phyloP scores from a whole-genome alignment of 768 basidiomycete genomes.

The Pleurotus djamor region DNA sequence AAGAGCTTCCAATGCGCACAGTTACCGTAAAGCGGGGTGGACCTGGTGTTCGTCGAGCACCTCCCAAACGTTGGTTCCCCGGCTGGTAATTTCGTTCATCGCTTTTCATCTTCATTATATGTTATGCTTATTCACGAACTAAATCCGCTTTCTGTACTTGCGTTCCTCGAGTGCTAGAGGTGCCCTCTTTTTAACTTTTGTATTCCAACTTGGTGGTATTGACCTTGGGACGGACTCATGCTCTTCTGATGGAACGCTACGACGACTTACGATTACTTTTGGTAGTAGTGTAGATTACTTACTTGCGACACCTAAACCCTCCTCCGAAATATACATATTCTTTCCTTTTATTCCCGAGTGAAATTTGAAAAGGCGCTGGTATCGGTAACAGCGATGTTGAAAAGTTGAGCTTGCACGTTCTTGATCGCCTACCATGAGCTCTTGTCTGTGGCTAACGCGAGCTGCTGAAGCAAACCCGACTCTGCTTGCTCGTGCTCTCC shows the following conservation, averaged over 20 bases:
- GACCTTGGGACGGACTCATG: slow-evolving; percentile 7
- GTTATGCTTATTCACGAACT: slow-evolving; percentile 9
- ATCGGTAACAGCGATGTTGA: too few relatives aligned
- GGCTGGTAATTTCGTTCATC: slow-evolving; percentile 44
- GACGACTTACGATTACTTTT: slow-evolving; percentile 7
- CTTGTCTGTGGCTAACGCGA: neutral
- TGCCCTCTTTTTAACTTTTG: neutral
- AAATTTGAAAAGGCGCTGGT: neutral
- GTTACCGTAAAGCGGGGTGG: slow-evolving; percentile 41
- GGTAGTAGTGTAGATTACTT: slow-evolving; percentile 8
- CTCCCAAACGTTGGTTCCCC: slow-evolving; percentile 58
- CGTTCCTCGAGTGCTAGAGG: neutral
- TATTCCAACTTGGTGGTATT: slow-evolving; percentile 2
- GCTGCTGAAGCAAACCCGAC: neutral
- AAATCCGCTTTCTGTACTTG: slow-evolving; percentile 2
- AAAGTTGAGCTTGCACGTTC: neutral
- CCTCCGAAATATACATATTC: slow-evolving; percentile 2
- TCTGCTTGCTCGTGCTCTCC: neutral
- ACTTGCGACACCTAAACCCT: slow-evolving; percentile 6
- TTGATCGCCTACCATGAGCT: neutral
- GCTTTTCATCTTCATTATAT: slow-evolving; percentile 27
- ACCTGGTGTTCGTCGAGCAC: slow-evolving; percentile 31
- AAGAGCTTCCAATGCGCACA: slow-evolving; percentile 34
- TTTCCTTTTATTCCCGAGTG: neutral
- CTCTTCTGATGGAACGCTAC: slow-evolving; percentile 7